phyloP scores from a whole-genome alignment of 2,329 filamentous ascomycete species.

The Pleurostoma richardsiae region DNA sequence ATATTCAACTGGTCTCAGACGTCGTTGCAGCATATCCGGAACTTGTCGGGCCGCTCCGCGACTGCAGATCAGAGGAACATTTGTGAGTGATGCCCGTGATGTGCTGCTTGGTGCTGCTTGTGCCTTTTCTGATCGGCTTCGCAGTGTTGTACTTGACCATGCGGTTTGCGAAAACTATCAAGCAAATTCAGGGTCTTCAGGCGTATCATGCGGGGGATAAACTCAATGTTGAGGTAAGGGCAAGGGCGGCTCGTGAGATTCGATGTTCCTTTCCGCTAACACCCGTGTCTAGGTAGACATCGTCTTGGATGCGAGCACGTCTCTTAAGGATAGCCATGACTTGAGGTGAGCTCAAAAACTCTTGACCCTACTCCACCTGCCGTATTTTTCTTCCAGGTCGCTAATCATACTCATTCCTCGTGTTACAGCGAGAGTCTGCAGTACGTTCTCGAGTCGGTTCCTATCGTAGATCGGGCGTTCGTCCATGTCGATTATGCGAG shows the following conservation, averaged over 20 bases:
- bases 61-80: conserved; percentile 79
- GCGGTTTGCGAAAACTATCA: conserved; percentile 85
- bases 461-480: conserved; percentile 69
- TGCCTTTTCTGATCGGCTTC: background rate
- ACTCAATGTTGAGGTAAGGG: conserved; percentile 60
- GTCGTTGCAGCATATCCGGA: conserved; percentile 71
- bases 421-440: conserved; percentile 62
- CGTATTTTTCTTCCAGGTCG: background rate
- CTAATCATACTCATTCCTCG: background rate
- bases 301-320: conserved; percentile 71
- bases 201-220: conserved; percentile 85
- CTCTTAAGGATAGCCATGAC: conserved; percentile 76
- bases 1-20: conserved; percentile 76
- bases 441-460: conserved; percentile 80
- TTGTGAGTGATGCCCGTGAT: conserved; percentile 19
- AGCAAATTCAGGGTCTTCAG: conserved; percentile 77
- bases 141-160: conserved; percentile 80
- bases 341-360: conserved; percentile 37
- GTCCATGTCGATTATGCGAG: conserved; percentile 62
- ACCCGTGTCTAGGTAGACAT: conserved; percentile 59
- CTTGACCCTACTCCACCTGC: background rate
- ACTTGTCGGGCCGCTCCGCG: conserved; percentile 73
- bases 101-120: background rate
- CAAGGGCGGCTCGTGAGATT: background rate
- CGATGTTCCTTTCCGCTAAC: background rate